Evolutionary conservation across 1,284 basidiomycete genomes (phyloP), one percentile per base, ranked within the genome.

Genomic region (Hemileccinum hortonii): DNA sequence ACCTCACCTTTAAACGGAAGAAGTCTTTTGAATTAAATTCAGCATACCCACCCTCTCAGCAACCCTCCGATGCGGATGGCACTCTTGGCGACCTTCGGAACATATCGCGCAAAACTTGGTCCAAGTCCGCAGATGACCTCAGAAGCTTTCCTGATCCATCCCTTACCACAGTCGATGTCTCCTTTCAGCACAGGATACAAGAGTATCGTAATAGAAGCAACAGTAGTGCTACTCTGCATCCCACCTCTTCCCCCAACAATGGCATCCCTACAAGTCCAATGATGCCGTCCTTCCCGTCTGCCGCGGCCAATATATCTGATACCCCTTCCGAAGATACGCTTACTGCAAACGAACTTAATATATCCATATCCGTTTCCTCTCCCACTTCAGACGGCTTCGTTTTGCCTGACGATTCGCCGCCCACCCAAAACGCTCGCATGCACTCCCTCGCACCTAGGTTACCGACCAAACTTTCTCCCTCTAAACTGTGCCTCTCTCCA

Each of bases 91-190:
- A 90, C 69, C 74, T 91, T 49, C 82, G 86, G 44, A 74, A 69
- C 44, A 80, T 87, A 16, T 84, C 86, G 1, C 77, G 80, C 55
- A 85, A 82, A 66, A 80, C 76, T 12, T 91, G 88, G 88, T 90
- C 87, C 14, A 81, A 76, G 61, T 90, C 87, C 3, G 87, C 82
- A 33, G 89, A 91, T 61, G 89, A 92, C 64, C 77, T 92, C 42
- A 78, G 79, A 61, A 82, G 79, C 64, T 71, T 82, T 46, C 70
- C 77, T 0, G 66, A 77, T n/a, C 64, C 67, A 35, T 62, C 68
- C 7, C 73, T 75, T 44, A 70, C 78, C 16, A 76, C 79, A 8
- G 70, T 77, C 37, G 75, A 80, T 41, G 62, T 75, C 12, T 73
- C 75, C 15, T 82, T 88, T 55, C 80, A 85, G 44, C 78, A 81